A percentile compares a stretch with the other conserved stretches of the same genome.
Conservation (phyloP, 139 green algal species). For the Auxenochlorella pyrenoidosa region DNA sequence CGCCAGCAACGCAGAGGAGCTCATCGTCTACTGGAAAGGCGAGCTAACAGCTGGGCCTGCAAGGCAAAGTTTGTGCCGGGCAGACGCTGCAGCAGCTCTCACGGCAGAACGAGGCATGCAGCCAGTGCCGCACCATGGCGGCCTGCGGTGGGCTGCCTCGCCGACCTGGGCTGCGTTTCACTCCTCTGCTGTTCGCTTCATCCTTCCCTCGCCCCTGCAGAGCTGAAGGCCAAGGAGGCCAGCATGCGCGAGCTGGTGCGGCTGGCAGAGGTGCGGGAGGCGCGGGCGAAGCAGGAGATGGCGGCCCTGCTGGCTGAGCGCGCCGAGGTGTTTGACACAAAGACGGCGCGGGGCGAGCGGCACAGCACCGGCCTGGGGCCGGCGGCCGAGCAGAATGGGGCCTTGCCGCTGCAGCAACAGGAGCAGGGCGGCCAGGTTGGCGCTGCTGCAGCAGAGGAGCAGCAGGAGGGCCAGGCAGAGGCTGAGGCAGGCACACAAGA, state of each 20-base stretch:
- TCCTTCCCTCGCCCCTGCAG: conserved; percentile 53
- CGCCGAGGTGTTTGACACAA: conserved; percentile 63
- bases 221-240: conserved; percentile 80
- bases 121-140: too few species aligned
- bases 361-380: background rate
- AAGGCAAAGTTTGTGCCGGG: background rate
- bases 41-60: background rate
- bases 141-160: too few species aligned
- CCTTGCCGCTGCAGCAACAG: background rate
- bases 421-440: background rate
- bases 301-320: conserved; percentile 57
- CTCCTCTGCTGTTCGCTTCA: too few species aligned
- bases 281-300: conserved; percentile 72
- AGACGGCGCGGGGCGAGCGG: conserved; percentile 1
- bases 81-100: background rate
- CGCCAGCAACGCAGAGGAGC: conserved; percentile 71
- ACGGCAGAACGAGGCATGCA: too few species aligned
- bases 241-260: conserved; percentile 83
- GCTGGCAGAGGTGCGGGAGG: conserved; percentile 77
- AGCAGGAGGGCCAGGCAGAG: background rate
- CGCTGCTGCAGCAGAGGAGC: background rate
- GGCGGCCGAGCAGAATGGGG: background rate
- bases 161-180: too few species aligned
- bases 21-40: conserved; percentile 86
- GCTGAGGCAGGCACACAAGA: background rate